Evolutionary conservation across 495 filamentous ascomycete species (phyloP).

Genomic region (Talaromyces nanjingensis): DNA sequence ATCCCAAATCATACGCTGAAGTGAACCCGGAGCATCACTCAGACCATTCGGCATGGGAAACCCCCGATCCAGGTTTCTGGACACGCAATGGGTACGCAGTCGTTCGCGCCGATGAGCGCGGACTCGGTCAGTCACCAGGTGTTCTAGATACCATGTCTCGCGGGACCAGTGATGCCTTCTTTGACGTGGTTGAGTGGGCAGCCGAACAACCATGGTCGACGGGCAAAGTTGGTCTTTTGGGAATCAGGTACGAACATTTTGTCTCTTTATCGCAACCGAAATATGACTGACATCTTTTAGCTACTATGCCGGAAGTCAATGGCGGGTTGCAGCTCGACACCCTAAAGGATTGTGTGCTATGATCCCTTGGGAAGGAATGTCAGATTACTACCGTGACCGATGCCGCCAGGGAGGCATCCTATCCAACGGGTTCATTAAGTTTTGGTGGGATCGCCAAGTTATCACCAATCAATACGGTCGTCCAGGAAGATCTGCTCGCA

Average conservation of each 20-base stretch:
- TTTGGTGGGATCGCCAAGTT: constrained; percentile 58
- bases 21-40: constrained; percentile 38
- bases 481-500: constrained; percentile 23
- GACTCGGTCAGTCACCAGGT: constrained; percentile 51
- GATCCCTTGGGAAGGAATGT: constrained; percentile 65
- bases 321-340: constrained; percentile 54
- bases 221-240: constrained; percentile 56
- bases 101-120: constrained; percentile 54
- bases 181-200: constrained; percentile 58
- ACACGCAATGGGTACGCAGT: constrained; percentile 53
- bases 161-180: constrained; percentile 51
- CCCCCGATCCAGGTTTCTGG: constrained; percentile 57
- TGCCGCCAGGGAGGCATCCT: constrained; percentile 61
- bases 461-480: constrained; percentile 58
- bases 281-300: constrained; percentile 13
- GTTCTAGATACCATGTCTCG: constrained; percentile 54
- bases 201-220: constrained; percentile 53
- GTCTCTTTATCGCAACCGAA: background rate
- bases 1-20: constrained; percentile 37
- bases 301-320: constrained; percentile 59
- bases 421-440: constrained; percentile 53
- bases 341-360: constrained; percentile 54
- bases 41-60: constrained; percentile 54
- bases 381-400: constrained; percentile 57
- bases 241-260: constrained; percentile 41